A percentile compares a stretch with the other conserved stretches of the same genome.
These are phyloP conservation scores for Coniferiporia sulphurascens DNA, from an alignment of 1,284 basidiomycete genomes.

Conservation along the genomic window DNA sequence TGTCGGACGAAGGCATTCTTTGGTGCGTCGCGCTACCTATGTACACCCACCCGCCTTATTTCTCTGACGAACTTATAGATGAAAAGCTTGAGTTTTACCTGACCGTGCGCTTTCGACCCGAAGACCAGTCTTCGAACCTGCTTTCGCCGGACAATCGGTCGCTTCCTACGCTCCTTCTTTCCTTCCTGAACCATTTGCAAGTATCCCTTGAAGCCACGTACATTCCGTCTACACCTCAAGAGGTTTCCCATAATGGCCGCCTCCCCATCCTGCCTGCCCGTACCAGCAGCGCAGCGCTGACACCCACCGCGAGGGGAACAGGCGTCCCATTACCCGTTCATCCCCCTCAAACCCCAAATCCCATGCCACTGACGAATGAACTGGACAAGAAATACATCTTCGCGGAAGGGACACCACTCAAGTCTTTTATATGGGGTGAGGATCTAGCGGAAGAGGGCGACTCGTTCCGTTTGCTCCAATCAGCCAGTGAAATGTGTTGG, in stretches of 20 bases:
- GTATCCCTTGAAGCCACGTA: constrained; percentile 78
- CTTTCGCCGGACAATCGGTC: constrained; percentile 30
- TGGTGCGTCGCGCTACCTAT: constrained; percentile 42
- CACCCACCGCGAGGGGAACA: constrained; percentile 28
- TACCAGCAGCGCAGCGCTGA: constrained; percentile 11
- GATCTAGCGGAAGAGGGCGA: constrained; percentile 44
- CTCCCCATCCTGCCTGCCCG: constrained; percentile 40
- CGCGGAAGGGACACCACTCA: constrained; percentile 70
- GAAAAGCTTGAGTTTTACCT: constrained; percentile 74
- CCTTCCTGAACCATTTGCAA: constrained; percentile 68
- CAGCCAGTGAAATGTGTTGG: constrained; percentile 56
- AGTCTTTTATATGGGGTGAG: constrained; percentile 70
- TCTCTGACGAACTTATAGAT: constrained; percentile 38
- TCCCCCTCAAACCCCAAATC: constrained; percentile 72
- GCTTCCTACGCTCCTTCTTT: constrained; percentile 54
- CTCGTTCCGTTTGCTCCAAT: constrained; percentile 60
- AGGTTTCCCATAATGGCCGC: constrained; percentile 31
- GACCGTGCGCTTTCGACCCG: constrained; percentile 46
- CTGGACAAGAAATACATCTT: constrained; percentile 69
- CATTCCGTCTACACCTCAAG: constrained; percentile 50
- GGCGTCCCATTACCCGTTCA: constrained; percentile 56
- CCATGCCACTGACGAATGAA: constrained; percentile 62
- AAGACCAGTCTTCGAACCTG: constrained; percentile 25
- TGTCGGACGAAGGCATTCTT: constrained; percentile 73
- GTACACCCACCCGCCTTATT: constrained; percentile 24